Conservation (phyloP, 441 rosid species). For the Populus tomentosa region DNA sequence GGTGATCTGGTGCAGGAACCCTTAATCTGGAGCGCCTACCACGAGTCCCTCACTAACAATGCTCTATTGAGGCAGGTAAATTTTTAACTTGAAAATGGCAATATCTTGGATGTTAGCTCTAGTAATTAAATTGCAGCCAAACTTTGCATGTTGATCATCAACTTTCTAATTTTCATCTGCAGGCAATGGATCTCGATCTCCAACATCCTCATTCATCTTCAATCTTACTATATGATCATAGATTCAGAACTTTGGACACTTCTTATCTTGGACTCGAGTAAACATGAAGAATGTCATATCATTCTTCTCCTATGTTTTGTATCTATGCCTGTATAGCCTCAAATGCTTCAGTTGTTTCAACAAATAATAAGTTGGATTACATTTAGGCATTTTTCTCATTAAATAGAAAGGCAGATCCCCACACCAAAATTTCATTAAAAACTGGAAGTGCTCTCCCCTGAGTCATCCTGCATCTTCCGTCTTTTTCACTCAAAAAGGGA, state of each 20-base stretch:
- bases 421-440: too few species aligned
- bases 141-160: neutral
- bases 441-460: too few species aligned
- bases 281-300: neutral
- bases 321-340: neutral
- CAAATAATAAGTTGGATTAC: too few species aligned
- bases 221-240: constrained; percentile 8
- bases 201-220: constrained; percentile 11
- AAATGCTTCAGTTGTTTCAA: too few species aligned
- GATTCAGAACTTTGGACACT: constrained; percentile 11
- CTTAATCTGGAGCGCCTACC: neutral
- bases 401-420: too few species aligned
- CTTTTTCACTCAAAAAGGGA: neutral
- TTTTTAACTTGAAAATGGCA: neutral
- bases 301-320: neutral
- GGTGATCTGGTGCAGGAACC: neutral
- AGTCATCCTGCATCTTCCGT: neutral
- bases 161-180: constrained; percentile 1
- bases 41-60: neutral
- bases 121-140: neutral
- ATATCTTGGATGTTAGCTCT: neutral
- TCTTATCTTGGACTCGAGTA: neutral
- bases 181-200: constrained; percentile 11
- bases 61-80: neutral
- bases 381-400: too few species aligned